phyloP scores from a whole-genome alignment of 2,329 filamentous ascomycete species.

The Aspergillus flavus region DNA sequence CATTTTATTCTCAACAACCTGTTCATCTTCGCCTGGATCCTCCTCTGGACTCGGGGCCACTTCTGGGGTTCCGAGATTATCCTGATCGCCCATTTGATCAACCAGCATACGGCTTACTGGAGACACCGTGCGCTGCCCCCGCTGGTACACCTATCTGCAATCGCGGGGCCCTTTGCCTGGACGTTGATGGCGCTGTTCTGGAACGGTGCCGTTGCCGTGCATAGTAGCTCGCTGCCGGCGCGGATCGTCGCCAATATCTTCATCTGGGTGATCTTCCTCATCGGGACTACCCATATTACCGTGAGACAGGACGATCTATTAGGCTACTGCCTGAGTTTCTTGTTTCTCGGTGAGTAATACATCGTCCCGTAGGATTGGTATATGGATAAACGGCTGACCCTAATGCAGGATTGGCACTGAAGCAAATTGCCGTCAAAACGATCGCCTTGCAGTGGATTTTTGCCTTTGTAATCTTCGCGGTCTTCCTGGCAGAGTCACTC shows the following conservation, averaged over 20 bases:
- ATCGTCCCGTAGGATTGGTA: neutral
- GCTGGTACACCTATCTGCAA: constrained; percentile 74
- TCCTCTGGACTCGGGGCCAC: constrained; percentile 76
- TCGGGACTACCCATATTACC: constrained; percentile 75
- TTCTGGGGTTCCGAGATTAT: constrained; percentile 78
- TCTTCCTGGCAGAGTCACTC: constrained; percentile 71
- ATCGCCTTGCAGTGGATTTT: constrained; percentile 92
- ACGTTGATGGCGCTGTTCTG: constrained; percentile 85
- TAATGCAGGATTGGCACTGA: constrained; percentile 65
- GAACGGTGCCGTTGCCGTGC: constrained; percentile 83
- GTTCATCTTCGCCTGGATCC: constrained; percentile 77
- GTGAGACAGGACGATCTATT: constrained; percentile 76
- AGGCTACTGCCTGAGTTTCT: constrained; percentile 74
- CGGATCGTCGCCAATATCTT: constrained; percentile 83
- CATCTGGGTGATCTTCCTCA: constrained; percentile 79
- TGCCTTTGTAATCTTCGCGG: constrained; percentile 77
- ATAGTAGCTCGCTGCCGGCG: constrained; percentile 67
- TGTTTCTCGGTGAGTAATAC: constrained; percentile 65
- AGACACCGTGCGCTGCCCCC: constrained; percentile 71
- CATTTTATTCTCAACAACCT: constrained; percentile 89
- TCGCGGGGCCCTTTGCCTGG: constrained; percentile 81
- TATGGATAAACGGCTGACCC: neutral
- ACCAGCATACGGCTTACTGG: constrained; percentile 78
- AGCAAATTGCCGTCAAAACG: constrained; percentile 72
- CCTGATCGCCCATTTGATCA: constrained; percentile 78